phyloP scores from a whole-genome alignment of 306 rosid species.

The Adenanthera pavonina region DNA sequence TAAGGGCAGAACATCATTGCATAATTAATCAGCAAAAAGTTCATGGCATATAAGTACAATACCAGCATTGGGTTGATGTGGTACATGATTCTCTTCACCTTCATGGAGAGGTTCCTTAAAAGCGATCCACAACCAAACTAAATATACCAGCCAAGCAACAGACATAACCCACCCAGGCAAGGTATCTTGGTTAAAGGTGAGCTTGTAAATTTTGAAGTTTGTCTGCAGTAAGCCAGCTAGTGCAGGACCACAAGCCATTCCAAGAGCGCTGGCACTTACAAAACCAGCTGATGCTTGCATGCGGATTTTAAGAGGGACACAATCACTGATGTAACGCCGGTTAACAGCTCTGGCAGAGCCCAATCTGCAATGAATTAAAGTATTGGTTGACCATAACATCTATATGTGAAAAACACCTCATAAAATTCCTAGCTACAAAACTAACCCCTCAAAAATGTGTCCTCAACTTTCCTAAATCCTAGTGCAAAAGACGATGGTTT shows the following conservation, averaged over 20 bases:
- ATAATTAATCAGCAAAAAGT: slow-evolving; percentile 24
- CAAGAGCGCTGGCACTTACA: slow-evolving; percentile 99
- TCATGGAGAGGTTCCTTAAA: slow-evolving; percentile 88
- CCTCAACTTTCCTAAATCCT: background rate
- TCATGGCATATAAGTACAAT: slow-evolving; percentile 41
- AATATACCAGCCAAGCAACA: slow-evolving; percentile 84
- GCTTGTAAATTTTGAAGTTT: slow-evolving; percentile 73
- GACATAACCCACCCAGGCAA: slow-evolving; percentile 99
- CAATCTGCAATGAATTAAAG: slow-evolving; percentile 58
- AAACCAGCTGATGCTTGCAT: slow-evolving; percentile 99
- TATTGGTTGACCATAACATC: slow-evolving; percentile 31
- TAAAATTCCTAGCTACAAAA: slow-evolving; percentile 28
- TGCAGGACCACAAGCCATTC: slow-evolving; percentile 99
- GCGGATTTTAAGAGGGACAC: slow-evolving; percentile 85
- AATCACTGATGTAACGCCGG: slow-evolving; percentile 95
- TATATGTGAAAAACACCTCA: slow-evolving; percentile 9
- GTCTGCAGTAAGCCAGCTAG: slow-evolving; percentile 91
- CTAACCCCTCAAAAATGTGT: slow-evolving; percentile 1
- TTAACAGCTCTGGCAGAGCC: slow-evolving; percentile 99
- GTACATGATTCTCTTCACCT: slow-evolving; percentile 47
- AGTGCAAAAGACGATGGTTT: slow-evolving; percentile 15
- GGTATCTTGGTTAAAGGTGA: slow-evolving; percentile 84
- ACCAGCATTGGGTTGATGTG: slow-evolving; percentile 67
- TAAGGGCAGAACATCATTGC: background rate
- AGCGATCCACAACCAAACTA: slow-evolving; percentile 78